These are phyloP conservation scores for Myochromella boudieri DNA, from an alignment of 768 basidiomycete species.

Conservation along the genomic window DNA sequence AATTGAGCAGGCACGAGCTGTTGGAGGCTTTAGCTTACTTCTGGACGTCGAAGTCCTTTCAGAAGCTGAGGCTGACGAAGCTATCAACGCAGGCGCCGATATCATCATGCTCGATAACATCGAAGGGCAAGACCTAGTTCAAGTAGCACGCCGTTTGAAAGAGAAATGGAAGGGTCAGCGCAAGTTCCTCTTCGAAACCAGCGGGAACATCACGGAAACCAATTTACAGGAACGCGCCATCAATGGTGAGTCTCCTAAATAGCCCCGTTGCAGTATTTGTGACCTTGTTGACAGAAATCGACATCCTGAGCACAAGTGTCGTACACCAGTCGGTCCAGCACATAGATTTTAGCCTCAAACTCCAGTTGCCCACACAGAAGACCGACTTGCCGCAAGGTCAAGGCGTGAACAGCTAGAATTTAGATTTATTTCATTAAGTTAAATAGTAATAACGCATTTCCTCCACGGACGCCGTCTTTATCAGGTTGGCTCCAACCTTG, in stretches of 20 bases:
- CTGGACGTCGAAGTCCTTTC: slow-evolving; percentile 93
- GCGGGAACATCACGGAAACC: slow-evolving; percentile 89
- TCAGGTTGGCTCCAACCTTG: slow-evolving; percentile 59
- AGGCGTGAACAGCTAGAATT: background rate
- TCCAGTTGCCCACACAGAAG: slow-evolving; percentile 60
- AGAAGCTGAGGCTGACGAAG: slow-evolving; percentile 91
- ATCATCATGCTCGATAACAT: slow-evolving; percentile 97
- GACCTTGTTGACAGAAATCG: slow-evolving; percentile 64
- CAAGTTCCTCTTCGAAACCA: slow-evolving; percentile 90
- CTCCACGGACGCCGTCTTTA: slow-evolving; percentile 65
- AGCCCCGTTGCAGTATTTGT: background rate
- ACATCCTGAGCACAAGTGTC: slow-evolving; percentile 88
- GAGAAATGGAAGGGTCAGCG: slow-evolving; percentile 78
- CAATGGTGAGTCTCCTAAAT: slow-evolving; percentile 55
- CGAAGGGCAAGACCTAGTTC: slow-evolving; percentile 68
- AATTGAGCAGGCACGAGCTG: slow-evolving; percentile 79
- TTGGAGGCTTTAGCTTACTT: slow-evolving; percentile 88
- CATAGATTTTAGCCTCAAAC: slow-evolving; percentile 96
- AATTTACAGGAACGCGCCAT: slow-evolving; percentile 82
- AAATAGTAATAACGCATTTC: slow-evolving; percentile 75
- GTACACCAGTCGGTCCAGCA: slow-evolving; percentile 93
- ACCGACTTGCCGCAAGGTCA: slow-evolving; percentile 9
- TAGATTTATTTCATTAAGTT: slow-evolving; percentile 34
- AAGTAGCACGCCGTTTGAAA: slow-evolving; percentile 68
- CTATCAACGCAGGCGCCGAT: slow-evolving; percentile 94